Percentiles rank a stretch among this genome's conserved stretches.
Conservation (phyloP, 208 protist genomes). For the Crithidia fasciculata region DNA sequence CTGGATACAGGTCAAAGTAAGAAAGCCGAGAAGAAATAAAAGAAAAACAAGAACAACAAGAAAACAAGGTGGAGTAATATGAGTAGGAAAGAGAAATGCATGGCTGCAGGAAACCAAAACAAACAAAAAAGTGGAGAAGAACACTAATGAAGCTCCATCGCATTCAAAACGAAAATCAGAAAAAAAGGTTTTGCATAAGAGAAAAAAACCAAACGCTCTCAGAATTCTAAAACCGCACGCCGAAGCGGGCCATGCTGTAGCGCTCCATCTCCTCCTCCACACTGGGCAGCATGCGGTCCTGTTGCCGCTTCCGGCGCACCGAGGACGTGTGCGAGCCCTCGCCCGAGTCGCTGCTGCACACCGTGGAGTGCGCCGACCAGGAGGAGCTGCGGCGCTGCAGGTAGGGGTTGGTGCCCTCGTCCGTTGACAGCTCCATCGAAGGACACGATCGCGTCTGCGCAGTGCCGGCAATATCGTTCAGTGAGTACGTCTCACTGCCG, state of each 20-base stretch:
- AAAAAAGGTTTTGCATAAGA: too few species aligned
- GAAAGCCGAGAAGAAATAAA: not conserved
- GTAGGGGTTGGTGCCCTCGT: constrained; percentile 17
- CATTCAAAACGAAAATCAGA: not conserved
- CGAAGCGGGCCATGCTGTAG: not conserved
- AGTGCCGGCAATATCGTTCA: not conserved
- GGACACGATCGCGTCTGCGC: constrained; percentile 20
- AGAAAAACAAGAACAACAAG: not conserved
- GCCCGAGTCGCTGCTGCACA: constrained; percentile 16
- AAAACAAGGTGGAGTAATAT: constrained; percentile 10
- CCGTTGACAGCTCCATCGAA: constrained; percentile 14
- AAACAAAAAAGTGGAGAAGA: not conserved
- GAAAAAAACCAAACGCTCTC: too few species aligned
- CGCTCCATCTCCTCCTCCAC: constrained; percentile 15
- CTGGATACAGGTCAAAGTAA: too few species aligned
- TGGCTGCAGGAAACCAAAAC: too few species aligned
- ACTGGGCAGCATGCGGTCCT: constrained; percentile 17
- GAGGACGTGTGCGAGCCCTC: not conserved
- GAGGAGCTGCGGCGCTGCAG: constrained; percentile 20
- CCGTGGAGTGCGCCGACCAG: constrained; percentile 21
- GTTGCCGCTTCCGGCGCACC: constrained; percentile 15
- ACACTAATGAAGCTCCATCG: too few species aligned
- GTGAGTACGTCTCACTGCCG: constrained; percentile 10
- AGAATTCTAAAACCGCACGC: not conserved
- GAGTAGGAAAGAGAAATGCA: not conserved